A percentile compares a stretch with the other conserved stretches of the same genome.
These are phyloP conservation scores for Taphrina sp. DNA, from an alignment of 1,139 yeast genomes.

Conservation along the genomic window DNA sequence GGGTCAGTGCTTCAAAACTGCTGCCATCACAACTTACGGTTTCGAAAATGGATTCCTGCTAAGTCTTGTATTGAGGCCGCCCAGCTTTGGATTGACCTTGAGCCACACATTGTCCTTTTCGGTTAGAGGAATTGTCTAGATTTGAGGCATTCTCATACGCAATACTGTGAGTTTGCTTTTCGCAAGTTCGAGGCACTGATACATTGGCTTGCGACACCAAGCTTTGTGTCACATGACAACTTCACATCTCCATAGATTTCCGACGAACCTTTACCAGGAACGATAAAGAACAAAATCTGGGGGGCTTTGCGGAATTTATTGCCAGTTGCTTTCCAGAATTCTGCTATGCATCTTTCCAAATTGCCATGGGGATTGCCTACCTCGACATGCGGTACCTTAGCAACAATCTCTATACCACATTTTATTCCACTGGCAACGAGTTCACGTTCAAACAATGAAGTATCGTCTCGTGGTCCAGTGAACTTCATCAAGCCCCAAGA, in stretches of 20 bases:
- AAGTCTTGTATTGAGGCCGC: conserved; percentile 36
- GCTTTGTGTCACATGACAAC: conserved; percentile 34
- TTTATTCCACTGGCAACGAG: background rate
- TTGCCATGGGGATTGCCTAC: conserved; percentile 26
- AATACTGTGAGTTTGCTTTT: conserved; percentile 29
- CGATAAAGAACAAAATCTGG: conserved; percentile 34
- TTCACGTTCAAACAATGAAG: conserved; percentile 12
- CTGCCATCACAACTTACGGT: conserved; percentile 18
- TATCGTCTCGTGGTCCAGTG: conserved; percentile 31
- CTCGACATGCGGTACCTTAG: conserved; percentile 19
- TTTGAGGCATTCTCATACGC: conserved; percentile 14
- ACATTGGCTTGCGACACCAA: conserved; percentile 34
- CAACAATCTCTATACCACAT: conserved; percentile 10
- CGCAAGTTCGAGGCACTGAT: conserved; percentile 33
- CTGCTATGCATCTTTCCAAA: conserved; percentile 24
- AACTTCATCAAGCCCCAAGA: conserved; percentile 37
- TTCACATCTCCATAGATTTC: conserved; percentile 36
- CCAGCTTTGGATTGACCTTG: conserved; percentile 40
- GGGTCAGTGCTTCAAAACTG: conserved; percentile 36
- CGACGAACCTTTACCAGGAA: conserved; percentile 25
- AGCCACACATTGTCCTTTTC: conserved; percentile 40
- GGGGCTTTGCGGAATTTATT: conserved; percentile 33
- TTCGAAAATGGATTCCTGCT: background rate
- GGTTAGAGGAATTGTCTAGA: conserved; percentile 19
- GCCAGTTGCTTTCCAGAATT: conserved; percentile 32